Conservation (phyloP, 805 yeast species). For the Nakazawaea ernobii region DNA sequence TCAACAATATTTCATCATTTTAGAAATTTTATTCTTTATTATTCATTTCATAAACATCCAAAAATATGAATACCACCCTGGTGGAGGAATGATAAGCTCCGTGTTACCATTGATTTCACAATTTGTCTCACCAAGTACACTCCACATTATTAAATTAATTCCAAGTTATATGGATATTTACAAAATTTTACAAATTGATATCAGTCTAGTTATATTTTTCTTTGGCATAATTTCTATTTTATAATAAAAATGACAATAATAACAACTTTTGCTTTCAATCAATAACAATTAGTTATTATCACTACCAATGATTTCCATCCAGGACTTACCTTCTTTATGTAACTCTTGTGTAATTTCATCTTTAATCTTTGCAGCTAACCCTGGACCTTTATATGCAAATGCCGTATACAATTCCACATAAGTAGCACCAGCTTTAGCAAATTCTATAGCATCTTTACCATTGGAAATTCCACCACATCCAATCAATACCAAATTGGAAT, state of each 20-base stretch:
- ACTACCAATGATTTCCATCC: constrained; percentile 74
- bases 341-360: constrained; percentile 56
- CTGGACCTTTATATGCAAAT: constrained; percentile 91
- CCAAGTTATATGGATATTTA: constrained; percentile 22
- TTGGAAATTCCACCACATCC: constrained; percentile 94
- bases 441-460: constrained; percentile 87
- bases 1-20: constrained; percentile 18
- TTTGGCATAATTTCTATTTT: constrained; percentile 18
- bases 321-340: constrained; percentile 68
- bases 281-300: constrained; percentile 43
- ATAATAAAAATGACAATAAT: background rate
- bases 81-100: constrained; percentile 12
- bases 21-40: constrained; percentile 18
- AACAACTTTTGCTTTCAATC: background rate
- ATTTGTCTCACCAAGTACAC: constrained; percentile 18
- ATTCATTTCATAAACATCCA: constrained; percentile 12
- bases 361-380: constrained; percentile 58
- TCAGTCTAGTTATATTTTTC: constrained; percentile 21
- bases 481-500: constrained; percentile 63
- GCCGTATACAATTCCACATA: constrained; percentile 84
- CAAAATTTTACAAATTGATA: constrained; percentile 19
- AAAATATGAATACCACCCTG: constrained; percentile 9
- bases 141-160: constrained; percentile 12
- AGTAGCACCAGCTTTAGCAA: constrained; percentile 91
- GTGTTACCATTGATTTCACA: constrained; percentile 17